Evolutionary conservation across 2,329 filamentous ascomycete species (phyloP).

Genomic region (Fusarium sp.): DNA sequence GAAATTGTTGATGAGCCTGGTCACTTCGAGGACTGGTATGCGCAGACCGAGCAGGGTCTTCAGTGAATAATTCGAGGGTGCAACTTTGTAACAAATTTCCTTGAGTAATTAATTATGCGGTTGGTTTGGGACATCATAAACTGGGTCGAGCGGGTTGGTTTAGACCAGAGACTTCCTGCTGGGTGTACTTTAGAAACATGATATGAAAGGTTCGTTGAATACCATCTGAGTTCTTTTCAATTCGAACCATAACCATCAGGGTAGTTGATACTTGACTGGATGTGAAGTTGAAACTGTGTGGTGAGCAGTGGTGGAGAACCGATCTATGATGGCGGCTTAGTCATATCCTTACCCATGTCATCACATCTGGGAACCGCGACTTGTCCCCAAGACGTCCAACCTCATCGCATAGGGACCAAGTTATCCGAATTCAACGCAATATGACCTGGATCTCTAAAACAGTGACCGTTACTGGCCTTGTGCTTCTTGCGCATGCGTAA

Average conservation of each 20-base stretch:
- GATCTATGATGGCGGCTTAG: conserved; percentile 39
- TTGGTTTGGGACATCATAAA: conserved; percentile 22
- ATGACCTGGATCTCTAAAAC: conserved; percentile 81
- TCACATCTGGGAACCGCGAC: conserved; percentile 28
- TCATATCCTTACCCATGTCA: conserved; percentile 36
- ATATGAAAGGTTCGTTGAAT: not conserved
- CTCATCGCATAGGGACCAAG: conserved; percentile 14
- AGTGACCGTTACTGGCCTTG: conserved; percentile 79
- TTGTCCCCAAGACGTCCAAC: conserved; percentile 39
- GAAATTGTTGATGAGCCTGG: conserved; percentile 51
- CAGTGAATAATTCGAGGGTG: conserved; percentile 19
- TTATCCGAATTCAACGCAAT: conserved; percentile 29
- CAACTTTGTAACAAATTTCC: conserved; percentile 13
- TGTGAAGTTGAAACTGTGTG: conserved; percentile 1
- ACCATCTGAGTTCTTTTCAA: not conserved
- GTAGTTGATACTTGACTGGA: not conserved
- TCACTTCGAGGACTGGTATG: conserved; percentile 53
- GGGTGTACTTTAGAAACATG: conserved; percentile 8
- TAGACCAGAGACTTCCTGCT: conserved; percentile 30
- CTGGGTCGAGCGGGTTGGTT: conserved; percentile 24
- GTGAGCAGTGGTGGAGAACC: conserved; percentile 7
- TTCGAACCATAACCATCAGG: too few species aligned
- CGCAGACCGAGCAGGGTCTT: conserved; percentile 46
- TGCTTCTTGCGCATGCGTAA: conserved; percentile 90
- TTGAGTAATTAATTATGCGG: conserved; percentile 10